Base-by-base conservation (phyloP, 441 rosid genomes). In the Omphalea diandra region DNA sequence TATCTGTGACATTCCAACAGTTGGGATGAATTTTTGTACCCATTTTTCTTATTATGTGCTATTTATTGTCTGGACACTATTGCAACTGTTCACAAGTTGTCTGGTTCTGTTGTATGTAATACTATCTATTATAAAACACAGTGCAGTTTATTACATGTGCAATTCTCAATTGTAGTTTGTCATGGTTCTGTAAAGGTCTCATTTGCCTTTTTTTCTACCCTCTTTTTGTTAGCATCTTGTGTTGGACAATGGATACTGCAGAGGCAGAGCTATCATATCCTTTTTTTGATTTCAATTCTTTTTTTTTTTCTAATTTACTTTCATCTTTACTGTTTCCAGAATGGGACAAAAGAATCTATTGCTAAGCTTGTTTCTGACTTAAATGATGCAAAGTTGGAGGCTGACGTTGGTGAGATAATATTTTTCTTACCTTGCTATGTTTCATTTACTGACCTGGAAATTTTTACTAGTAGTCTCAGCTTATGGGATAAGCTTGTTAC, bases 301-400 rank as follows among this genome's bases (percentile, higher is more conserved):
- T 12, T n/a, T n/a, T n/a, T 43, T 64, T 18, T 44, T 68, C 53
- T 72, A 26, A 67, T 33, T 70, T 41, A 36, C 59, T 59, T 63
- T 38, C 38, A 43, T 57, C 7, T 56, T 10, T 26, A n/a, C 62
- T 65, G 43, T 54, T 31, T 74, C 10, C 75, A 92, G 99, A 95
- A 95, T 77, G 97, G 98, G 73, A 89, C 97, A 32, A 95, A 89
- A 70, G 95, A 95, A 64, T 87, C 98, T 76, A 90, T 93, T 68
- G 73, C 77, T 44, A 95, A 90, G 89, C 96, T 95, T 79, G 84
- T 95, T 76, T 80, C 94, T 52, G 98, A 92, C 79, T 82, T 95
- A 84, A 92, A 89, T 80, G 73, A 60, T 66, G 89, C 89, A 7
- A 83, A 81, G 69, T 78, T 92, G 93, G 99, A 89, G 86, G 53